Base-by-base conservation (phyloP, 2,329 filamentous ascomycete species). In the Tothia fuscella region DNA sequence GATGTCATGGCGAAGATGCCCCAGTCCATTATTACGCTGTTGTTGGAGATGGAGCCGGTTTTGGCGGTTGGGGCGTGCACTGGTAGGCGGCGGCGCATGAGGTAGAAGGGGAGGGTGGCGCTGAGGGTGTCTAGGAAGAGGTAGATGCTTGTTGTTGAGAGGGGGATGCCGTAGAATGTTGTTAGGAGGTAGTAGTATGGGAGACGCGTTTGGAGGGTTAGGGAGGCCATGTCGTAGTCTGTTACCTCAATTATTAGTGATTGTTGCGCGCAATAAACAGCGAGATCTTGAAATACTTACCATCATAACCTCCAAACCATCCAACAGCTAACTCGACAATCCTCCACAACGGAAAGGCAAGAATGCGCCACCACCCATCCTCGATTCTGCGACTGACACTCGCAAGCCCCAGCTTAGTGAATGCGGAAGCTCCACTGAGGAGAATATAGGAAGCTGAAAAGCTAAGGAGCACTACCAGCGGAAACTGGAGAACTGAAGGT, bases 281-380 rank as follows among this genome's bases (percentile, higher is more conserved):
- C 26, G n/a, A 9, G 26, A n/a, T 29, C 26, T 9, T 9, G 32
- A 16, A 24, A 9, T 13, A 50, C 64, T 76, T 70, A 62, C 81
- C 77, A 59, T 93, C 85, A 56, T 82, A 83, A 48, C 78, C 70
- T 32, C 77, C 67, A 51, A 73, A 74, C 85, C 86, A 94, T 35
- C 75, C 80, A 35, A 88, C 55, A 19, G 68, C 75, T 41, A 93
- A 67, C 57, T 87, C 79, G 35, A 77, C 58, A 28, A 65, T 57
- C 74, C 83, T 70, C 66, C 67, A 73, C 9, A 51, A 68, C 39
- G 78, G 54, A 47, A 76, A 54, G 13, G 61, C 65, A 5, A 60
- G 66, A 21, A 85, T 69, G 56, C 84, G 76, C 54, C 64, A 61
- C 54, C 64, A 61, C 67, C 74, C 76, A 40, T 71, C 70, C 38